A percentile compares a stretch with the other conserved stretches of the same genome.
phyloP scores from a whole-genome alignment of 1,284 basidiomycete genomes.

The Schizopora paradoxa region DNA sequence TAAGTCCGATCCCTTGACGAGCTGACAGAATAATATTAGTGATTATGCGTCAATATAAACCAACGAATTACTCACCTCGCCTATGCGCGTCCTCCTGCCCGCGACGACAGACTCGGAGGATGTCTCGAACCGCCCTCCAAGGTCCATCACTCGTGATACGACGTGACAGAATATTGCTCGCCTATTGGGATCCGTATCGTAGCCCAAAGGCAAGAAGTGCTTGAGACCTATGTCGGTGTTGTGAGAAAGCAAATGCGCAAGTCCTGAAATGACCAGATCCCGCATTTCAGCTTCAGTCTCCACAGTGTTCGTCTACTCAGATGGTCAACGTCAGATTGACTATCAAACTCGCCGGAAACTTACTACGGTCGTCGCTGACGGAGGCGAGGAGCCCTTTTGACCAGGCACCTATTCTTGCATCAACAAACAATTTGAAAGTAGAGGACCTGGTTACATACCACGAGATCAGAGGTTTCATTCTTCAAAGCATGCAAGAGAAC shows the following conservation, averaged over 20 bases:
- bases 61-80: slow-evolving; percentile 48
- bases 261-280: slow-evolving; percentile 69
- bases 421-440: too few species aligned
- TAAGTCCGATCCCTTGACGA: slow-evolving; percentile 72
- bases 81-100: slow-evolving; percentile 52
- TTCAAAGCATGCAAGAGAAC: slow-evolving; percentile 50
- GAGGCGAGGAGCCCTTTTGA: too few species aligned
- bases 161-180: slow-evolving; percentile 83
- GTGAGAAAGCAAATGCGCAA: slow-evolving; percentile 76
- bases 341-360: too few species aligned
- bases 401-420: too few species aligned
- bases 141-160: slow-evolving; percentile 80
- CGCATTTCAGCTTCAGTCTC: slow-evolving; percentile 56
- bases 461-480: not conserved
- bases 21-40: slow-evolving; percentile 33
- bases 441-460: too few species aligned
- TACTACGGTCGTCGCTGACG: too few species aligned
- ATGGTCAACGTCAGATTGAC: too few species aligned
- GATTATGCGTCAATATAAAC: slow-evolving; percentile 3
- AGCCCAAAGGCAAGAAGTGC: slow-evolving; percentile 78
- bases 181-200: slow-evolving; percentile 68
- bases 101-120: slow-evolving; percentile 49
- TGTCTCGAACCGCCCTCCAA: slow-evolving; percentile 69
- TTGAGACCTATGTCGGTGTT: slow-evolving; percentile 90
- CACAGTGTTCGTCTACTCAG: too few species aligned